These are phyloP conservation scores for Aureobasidium sp. DNA, from an alignment of 2,329 filamentous ascomycete species.

Conservation along the genomic window DNA sequence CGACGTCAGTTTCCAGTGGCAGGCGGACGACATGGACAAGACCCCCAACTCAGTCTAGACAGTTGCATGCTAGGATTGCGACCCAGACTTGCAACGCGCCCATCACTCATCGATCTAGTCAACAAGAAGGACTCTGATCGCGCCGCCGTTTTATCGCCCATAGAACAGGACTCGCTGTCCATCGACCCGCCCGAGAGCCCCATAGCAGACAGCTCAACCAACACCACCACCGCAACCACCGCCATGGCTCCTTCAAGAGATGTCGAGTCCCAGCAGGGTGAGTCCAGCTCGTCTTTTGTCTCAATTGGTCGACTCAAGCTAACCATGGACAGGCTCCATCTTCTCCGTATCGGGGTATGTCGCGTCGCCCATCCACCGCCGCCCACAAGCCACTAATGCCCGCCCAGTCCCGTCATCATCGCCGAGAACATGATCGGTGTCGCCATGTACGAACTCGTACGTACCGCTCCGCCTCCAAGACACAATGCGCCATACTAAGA, in stretches of 20 bases:
- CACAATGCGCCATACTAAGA: constrained; percentile 34
- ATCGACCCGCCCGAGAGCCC: constrained; percentile 20
- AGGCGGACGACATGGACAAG: neutral
- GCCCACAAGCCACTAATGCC: constrained; percentile 16
- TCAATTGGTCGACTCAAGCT: neutral
- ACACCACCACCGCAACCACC: neutral
- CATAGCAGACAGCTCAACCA: constrained; percentile 11
- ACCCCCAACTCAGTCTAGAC: neutral
- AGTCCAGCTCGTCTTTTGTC: neutral
- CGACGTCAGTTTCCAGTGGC: constrained; percentile 2
- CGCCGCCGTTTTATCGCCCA: constrained; percentile 19
- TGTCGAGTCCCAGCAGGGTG: constrained; percentile 8
- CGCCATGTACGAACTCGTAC: constrained; percentile 94
- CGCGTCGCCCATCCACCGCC: constrained; percentile 8
- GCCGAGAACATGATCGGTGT: constrained; percentile 98
- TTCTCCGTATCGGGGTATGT: constrained; percentile 60
- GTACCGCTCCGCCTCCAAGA: constrained; percentile 35
- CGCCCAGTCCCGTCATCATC: constrained; percentile 71
- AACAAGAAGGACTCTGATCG: constrained; percentile 41
- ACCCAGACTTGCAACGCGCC: constrained; percentile 49
- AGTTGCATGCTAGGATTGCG: constrained; percentile 42
- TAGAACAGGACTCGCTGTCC: constrained; percentile 20
- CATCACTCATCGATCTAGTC: constrained; percentile 55
- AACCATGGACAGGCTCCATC: constrained; percentile 46
- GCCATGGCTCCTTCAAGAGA: constrained; percentile 6